A percentile compares a stretch with the other conserved stretches of the same genome.
These are phyloP conservation scores for Penicillium sp. DNA, from an alignment of 2,329 filamentous ascomycete species.

Conservation along the genomic window DNA sequence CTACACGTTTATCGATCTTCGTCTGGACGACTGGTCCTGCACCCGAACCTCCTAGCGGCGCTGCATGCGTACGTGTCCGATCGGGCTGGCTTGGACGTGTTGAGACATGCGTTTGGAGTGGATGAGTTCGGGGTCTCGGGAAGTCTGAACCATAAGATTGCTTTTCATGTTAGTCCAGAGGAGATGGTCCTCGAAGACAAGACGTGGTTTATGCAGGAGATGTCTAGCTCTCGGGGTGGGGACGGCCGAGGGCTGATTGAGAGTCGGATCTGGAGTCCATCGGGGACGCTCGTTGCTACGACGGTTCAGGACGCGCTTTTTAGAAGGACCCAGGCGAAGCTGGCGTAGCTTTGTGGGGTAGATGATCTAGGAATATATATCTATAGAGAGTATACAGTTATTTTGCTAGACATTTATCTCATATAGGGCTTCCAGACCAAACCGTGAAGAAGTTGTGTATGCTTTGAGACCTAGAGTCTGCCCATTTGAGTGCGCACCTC, in stretches of 20 bases:
- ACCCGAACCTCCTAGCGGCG: not conserved
- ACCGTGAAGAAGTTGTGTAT: not conserved
- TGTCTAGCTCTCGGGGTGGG: slow-evolving; percentile 4
- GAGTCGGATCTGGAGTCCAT: slow-evolving; percentile 18
- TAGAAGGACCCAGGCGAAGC: not conserved
- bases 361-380: not conserved
- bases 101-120: slow-evolving; percentile 8
- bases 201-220: slow-evolving; percentile 11
- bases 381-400: not conserved
- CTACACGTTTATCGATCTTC: not conserved
- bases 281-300: slow-evolving; percentile 9
- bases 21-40: not conserved
- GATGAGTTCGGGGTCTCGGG: slow-evolving; percentile 7
- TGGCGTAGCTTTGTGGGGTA: not conserved
- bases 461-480: too few relatives aligned
- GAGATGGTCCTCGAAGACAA: slow-evolving; percentile 4
- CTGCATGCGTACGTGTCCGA: slow-evolving; percentile 12
- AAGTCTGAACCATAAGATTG: slow-evolving; percentile 15
- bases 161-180: slow-evolving; percentile 15
- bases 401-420: not conserved
- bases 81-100: slow-evolving; percentile 10
- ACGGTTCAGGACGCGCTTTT: slow-evolving; percentile 16
- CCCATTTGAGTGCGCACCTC: too few relatives aligned
- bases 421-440: not conserved
- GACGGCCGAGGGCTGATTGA: slow-evolving; percentile 5